phyloP scores from a whole-genome alignment of 352 stramenopile genomes.

The Pythium monospermum region DNA sequence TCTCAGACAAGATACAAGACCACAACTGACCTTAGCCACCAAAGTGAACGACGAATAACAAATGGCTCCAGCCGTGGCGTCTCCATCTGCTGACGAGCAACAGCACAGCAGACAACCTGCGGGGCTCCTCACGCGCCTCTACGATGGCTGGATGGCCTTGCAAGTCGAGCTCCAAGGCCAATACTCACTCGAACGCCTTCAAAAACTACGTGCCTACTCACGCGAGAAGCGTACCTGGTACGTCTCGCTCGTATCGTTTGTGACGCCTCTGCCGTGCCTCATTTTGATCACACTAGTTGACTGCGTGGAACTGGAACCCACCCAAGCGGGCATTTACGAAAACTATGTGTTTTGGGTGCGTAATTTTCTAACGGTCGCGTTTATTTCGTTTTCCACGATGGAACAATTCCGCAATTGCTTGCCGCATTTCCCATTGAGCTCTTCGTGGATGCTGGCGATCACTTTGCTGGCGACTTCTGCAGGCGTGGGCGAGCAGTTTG shows the following conservation, averaged over 20 bases:
- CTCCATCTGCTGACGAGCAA: no score
- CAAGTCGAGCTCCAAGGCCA: constrained; percentile 34
- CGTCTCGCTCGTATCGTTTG: constrained; percentile 7
- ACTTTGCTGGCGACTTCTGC: constrained; percentile 19
- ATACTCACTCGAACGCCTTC: constrained; percentile 28
- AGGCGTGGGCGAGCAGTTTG: constrained; percentile 15
- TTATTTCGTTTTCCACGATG: constrained; percentile 24
- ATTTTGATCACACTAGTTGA: constrained; percentile 29
- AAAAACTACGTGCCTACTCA: constrained; percentile 10
- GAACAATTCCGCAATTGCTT: constrained; percentile 20
- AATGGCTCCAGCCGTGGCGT: no score
- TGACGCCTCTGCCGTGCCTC: constrained; percentile 30
- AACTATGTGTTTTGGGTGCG: constrained; percentile 35
- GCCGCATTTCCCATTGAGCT: not conserved
- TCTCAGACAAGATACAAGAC: no score
- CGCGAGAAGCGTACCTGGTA: not conserved
- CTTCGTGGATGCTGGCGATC: constrained; percentile 1
- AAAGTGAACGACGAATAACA: no score
- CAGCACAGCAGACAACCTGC: no score
- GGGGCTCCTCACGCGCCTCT: not conserved
- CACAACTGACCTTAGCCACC: no score
- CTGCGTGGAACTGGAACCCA: constrained; percentile 14
- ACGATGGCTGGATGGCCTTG: constrained; percentile 8
- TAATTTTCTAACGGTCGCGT: constrained; percentile 19
- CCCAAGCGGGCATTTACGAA: constrained; percentile 16